These are phyloP conservation scores for Fusarium agapanthi DNA, from an alignment of 2,329 filamentous ascomycete species.

Conservation along the genomic window DNA sequence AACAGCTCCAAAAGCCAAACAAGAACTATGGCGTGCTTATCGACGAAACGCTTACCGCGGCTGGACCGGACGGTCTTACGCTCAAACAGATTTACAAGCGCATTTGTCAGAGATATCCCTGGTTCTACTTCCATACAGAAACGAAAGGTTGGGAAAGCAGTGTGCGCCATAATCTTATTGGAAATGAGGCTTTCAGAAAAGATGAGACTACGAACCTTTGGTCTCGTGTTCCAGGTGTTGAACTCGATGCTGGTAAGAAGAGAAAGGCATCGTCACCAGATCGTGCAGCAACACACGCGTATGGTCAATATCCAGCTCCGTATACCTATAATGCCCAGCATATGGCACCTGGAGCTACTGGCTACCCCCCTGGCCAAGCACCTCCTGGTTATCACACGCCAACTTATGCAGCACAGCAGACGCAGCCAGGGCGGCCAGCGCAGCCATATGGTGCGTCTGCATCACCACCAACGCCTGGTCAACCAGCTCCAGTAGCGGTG, in stretches of 20 bases:
- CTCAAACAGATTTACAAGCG: constrained; percentile 72
- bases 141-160: constrained; percentile 74
- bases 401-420: constrained; percentile 45
- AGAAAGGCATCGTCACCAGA: constrained; percentile 64
- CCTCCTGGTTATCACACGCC: constrained; percentile 48
- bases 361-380: constrained; percentile 48
- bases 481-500: constrained; percentile 32
- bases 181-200: constrained; percentile 69
- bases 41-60: constrained; percentile 66
- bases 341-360: constrained; percentile 44
- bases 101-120: constrained; percentile 66
- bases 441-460: constrained; percentile 44
- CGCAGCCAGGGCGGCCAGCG: constrained; percentile 42
- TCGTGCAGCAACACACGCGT: constrained; percentile 52
- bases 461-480: constrained; percentile 39
- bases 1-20: constrained; percentile 68
- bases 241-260: constrained; percentile 69
- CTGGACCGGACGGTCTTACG: constrained; percentile 62
- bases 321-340: constrained; percentile 50
- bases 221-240: constrained; percentile 65
- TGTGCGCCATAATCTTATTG: constrained; percentile 70
- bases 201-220: constrained; percentile 65
- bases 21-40: constrained; percentile 71
- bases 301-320: constrained; percentile 45
- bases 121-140: constrained; percentile 67